Base-by-base conservation (phyloP, 1,284 basidiomycete genomes). In the Ceratobasidium sp. region DNA sequence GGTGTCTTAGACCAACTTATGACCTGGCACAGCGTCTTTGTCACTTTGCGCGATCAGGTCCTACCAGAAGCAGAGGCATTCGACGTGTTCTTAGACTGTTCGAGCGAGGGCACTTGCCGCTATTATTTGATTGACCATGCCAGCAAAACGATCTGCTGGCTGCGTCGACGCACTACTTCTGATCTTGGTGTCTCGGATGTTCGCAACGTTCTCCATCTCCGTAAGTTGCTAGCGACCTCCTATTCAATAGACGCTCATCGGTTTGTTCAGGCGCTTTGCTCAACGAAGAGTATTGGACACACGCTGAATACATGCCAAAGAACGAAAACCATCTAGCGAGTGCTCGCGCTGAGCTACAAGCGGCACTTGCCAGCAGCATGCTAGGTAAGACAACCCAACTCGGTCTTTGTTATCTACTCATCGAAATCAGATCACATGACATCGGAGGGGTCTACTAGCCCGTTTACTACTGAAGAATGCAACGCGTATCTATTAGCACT, bases 201-300 rank as follows among this genome's bases (percentile, higher is more conserved):
- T 20, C 52, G 65, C 3, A 77, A 59, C n/a, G n/a, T 46, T 1
- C 23, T 77, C 2, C 52, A 59, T 26, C 75, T 77, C 17, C 75
- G 75, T 77, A n/a, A 61, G 40, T 48, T 50, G 28, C 5, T 15
- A 40, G 40, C 40, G 33, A 7, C 5, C 33, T 20, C 15, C 38
- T 62, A 62, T 59, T 4, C 13, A 71, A 42, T 28, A 23, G 38
- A 20, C 26, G 40, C 42, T 54, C n/a, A 40, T 54, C 46, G 61
- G 15, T n/a, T 33, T 50, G n/a, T 33, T 3, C n/a, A 80, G 79
- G 77, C 23, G 78, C 79, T 26, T 15, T 76, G 2, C 52, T 80
- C 4, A 77, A 69, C 15, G 77, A 78, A 6, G 79, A 80, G 23
- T 80, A 80, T 28, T 80, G 79, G 79, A 76, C 68, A 0, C 79